These are phyloP conservation scores for Tylopilus sp. DNA, from an alignment of 768 basidiomycete species.

Conservation along the genomic window DNA sequence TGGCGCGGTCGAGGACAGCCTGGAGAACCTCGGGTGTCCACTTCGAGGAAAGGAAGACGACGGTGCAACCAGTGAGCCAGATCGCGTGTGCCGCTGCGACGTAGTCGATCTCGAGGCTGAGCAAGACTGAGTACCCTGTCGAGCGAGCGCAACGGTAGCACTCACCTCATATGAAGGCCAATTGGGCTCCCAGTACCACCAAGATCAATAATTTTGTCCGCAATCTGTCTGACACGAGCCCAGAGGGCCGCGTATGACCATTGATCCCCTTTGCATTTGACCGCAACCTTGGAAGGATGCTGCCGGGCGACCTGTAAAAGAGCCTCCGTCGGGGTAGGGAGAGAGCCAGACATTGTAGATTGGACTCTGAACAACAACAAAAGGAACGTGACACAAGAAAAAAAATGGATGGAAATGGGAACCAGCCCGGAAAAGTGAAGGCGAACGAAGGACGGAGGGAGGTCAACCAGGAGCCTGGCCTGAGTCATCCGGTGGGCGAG, in stretches of 20 bases:
- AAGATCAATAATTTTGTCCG: conserved; percentile 18
- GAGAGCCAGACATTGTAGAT: conserved; percentile 12
- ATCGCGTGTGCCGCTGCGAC: conserved; percentile 30
- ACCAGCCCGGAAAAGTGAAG: conserved; percentile 18
- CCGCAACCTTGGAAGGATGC: conserved; percentile 22
- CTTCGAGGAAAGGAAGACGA: conserved; percentile 29
- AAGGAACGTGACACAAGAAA: conserved; percentile 1
- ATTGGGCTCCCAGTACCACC: conserved; percentile 16
- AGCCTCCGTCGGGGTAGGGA: conserved; percentile 28
- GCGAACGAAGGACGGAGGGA: conserved; percentile 11
- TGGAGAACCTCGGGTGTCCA: conserved; percentile 28
- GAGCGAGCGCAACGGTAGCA: not conserved
- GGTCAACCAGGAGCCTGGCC: conserved; percentile 23
- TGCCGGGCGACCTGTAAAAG: conserved; percentile 29
- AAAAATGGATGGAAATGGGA: conserved; percentile 3
- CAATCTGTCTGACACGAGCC: conserved; percentile 27
- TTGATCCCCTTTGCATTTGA: conserved; percentile 17
- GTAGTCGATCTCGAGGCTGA: conserved; percentile 30
- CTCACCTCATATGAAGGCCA: conserved; percentile 29
- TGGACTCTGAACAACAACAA: not conserved
- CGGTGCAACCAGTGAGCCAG: conserved; percentile 26
- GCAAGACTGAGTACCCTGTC: not conserved
- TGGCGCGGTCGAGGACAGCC: conserved; percentile 20
- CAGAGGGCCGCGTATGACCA: conserved; percentile 33
- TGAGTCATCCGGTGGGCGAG: not conserved